Base-by-base conservation (phyloP, 371 early-diverging fungal species). In the Apophysomyces variabilis region DNA sequence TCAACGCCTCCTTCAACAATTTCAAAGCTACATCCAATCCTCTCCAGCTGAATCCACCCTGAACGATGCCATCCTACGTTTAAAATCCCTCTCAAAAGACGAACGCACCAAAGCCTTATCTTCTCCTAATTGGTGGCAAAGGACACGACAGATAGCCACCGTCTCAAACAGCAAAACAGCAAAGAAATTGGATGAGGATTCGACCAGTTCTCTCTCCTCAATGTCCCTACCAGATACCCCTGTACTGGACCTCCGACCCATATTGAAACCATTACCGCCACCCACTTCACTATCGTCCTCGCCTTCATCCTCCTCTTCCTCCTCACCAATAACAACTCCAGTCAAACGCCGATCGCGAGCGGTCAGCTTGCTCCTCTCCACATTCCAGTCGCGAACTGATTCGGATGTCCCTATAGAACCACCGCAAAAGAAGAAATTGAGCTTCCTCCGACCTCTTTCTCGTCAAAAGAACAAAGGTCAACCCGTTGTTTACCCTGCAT, bases 41-140 rank as follows among this genome's bases (percentile, higher is more conserved):
- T 21, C 54, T 8, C 7, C 54, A 5, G 54, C 8, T 2, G 54
- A 50, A 50, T 8, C 21, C 4, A 8, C 21, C 21, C 54, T 50
- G 5, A 11, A 16, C 21, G 54, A 50, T 50, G 58, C 44, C 44
- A 64, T 44, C 54, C 43, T 26, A 38, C 47, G 41, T n/a, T 26
- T 38, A 54, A 41, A 18, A 0, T 21, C 39, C 18, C 36, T 9
- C 5, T 54, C 38, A 39, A 16, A 21, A 11, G 69, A 69, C 36
- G 69, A 69, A 57, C 65, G 59, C 12, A 45, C 35, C 37, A 65
- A 65, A 4, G 38, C 62, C 13, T 65, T 65, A 1, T 69, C 65
- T 37, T 65, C 69, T 18, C 69, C 69, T n/a, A 58, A 47, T 37
- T 69, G 69, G 69, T 65, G 65, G 65, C 69, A 69, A 50, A 69